Base-by-base conservation (phyloP, 106 monocot species). In the Allium cepa region DNA sequence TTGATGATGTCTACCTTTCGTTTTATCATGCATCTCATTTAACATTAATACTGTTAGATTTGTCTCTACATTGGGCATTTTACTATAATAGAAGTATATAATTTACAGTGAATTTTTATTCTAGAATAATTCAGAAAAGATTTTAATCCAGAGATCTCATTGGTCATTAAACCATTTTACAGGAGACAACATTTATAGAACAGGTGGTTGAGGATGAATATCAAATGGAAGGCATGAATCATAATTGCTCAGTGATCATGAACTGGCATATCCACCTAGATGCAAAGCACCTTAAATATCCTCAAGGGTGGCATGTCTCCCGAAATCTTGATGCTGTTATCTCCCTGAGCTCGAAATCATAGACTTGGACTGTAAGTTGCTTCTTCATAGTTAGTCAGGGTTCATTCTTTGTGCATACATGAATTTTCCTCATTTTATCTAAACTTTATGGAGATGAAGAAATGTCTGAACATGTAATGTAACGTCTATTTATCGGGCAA, bases 161-260 rank as follows among this genome's bases (percentile, higher is more conserved):
- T 36, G 36, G 36, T 36, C 36, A 36, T 36, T 36, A 36, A 36
- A 36, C 36, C 36, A 36, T 36, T 50, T 50, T 84, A 60, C 84
- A 97, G 97, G 97, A 84, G 73, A 92, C 92, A 67, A 87, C 89
- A 62, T 97, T 97, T 73, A 89, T 97, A 74, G 86, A 89, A 69
- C 97, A 97, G 76, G n/a, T 97, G 57, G 80, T 97, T 78, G 92
- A 92, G 80, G 97, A 92, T 81, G 97, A 97, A 84, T 83, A 71
- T 73, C 89, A 97, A 82, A 97, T 97, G 97, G 97, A 92, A 79
- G 92, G 80, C 27, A 52, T 92, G 66, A 88, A 86, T 17, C 47
- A 61, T 64, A 72, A 72, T 79, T 97, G 97, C 76, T 80, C 87
- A 53, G 79, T 48, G 55, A 87, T 97, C 51, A 85, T 97, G 87